These are phyloP conservation scores for Dactylellina haptotyla DNA, from an alignment of 2,329 filamentous ascomycete genomes.

Conservation along the genomic window DNA sequence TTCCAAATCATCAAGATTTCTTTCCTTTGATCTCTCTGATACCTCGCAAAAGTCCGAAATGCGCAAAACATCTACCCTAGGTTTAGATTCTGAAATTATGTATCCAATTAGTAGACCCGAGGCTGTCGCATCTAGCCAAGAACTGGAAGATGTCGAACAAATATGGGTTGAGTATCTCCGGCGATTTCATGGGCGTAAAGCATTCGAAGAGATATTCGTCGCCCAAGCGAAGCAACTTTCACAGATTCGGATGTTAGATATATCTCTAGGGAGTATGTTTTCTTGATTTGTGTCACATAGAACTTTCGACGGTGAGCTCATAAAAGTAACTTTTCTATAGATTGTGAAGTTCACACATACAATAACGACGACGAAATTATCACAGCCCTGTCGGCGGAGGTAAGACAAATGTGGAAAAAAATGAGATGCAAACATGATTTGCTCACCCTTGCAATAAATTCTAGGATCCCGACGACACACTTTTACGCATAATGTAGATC, in stretches of 20 bases:
- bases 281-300: neutral
- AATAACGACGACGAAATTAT: slow-evolving; percentile 3
- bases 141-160: slow-evolving; percentile 31
- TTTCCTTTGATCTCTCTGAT: no score
- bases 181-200: neutral
- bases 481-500: slow-evolving; percentile 17
- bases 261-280: neutral
- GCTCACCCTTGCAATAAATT: no score
- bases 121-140: no score
- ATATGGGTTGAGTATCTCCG: neutral
- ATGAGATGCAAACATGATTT: neutral
- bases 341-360: neutral
- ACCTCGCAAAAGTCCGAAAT: no score
- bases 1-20: no score
- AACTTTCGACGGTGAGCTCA: neutral
- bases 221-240: neutral
- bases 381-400: neutral
- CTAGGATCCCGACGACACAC: neutral
- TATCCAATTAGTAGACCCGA: no score
- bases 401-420: neutral
- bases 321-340: neutral
- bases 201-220: neutral
- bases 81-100: no score
- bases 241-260: slow-evolving; percentile 11
- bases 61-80: no score